phyloP scores from a whole-genome alignment of 345 rosid genomes.

The Aquilaria sinensis region DNA sequence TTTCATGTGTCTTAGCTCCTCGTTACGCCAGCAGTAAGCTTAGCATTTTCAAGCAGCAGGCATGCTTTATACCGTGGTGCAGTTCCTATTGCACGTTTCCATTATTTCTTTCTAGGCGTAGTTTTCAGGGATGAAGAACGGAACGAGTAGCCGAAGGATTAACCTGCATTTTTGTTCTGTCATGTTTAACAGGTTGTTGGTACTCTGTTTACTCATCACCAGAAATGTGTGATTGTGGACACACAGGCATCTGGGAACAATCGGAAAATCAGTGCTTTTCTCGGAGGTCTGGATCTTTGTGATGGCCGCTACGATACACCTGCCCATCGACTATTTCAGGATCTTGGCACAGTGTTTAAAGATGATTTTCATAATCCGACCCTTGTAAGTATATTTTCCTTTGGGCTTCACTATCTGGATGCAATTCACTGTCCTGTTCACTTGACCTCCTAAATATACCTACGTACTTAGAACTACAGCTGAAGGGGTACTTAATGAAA shows the following conservation, averaged over 20 bases:
- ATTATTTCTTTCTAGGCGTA: not conserved
- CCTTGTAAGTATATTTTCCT: slow-evolving; percentile 28
- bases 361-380: slow-evolving; percentile 61
- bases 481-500: too few relatives aligned
- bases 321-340: slow-evolving; percentile 44
- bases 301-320: slow-evolving; percentile 83
- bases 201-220: slow-evolving; percentile 63
- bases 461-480: too few relatives aligned
- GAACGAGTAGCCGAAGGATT: not conserved
- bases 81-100: slow-evolving; percentile 1
- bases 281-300: slow-evolving; percentile 68
- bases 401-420: not conserved
- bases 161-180: slow-evolving; percentile 6
- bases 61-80: slow-evolving; percentile 37
- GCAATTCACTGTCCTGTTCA: not conserved
- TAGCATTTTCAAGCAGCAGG: slow-evolving; percentile 80
- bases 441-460: not conserved
- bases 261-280: slow-evolving; percentile 46
- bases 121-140: not conserved
- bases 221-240: slow-evolving; percentile 64
- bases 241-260: slow-evolving; percentile 58
- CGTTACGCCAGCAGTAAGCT: slow-evolving; percentile 84
- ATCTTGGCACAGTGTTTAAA: slow-evolving; percentile 41
- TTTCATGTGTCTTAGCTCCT: slow-evolving; percentile 56
- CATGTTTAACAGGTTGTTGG: slow-evolving; percentile 54